These are phyloP conservation scores for Hibiscus mutabilis DNA, from an alignment of 345 rosid species.

Conservation along the genomic window DNA sequence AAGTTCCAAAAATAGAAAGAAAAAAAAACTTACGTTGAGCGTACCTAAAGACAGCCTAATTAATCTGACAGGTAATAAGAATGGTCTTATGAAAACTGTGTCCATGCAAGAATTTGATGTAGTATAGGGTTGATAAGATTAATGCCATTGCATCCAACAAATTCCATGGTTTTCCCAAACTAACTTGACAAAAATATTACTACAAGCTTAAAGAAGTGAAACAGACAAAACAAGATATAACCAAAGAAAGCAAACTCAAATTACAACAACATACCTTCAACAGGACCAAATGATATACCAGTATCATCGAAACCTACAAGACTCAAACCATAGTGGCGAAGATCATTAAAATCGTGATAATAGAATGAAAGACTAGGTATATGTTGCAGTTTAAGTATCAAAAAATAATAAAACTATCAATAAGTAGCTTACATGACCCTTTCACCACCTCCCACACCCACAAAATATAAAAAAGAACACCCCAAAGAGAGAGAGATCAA, in stretches of 20 bases:
- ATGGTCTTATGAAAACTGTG: neutral
- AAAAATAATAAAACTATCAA: neutral
- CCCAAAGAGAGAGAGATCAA: neutral
- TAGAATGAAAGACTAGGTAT: neutral
- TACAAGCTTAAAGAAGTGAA: constrained; percentile 10
- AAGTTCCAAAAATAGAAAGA: neutral
- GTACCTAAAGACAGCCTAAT: neutral
- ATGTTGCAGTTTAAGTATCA: neutral
- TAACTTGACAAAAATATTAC: neutral
- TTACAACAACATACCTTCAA: constrained; percentile 59
- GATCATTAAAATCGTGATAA: constrained; percentile 3
- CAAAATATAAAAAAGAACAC: neutral
- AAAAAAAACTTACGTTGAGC: neutral
- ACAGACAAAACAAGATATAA: constrained; percentile 14
- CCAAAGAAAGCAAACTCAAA: constrained; percentile 15
- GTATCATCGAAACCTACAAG: constrained; percentile 90
- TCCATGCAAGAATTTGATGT: neutral
- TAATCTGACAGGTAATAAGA: neutral
- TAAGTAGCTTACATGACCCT: neutral
- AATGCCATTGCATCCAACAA: neutral
- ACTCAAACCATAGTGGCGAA: constrained; percentile 14
- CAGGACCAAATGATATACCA: constrained; percentile 79
- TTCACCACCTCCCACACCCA: neutral
- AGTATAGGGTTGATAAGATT: neutral
- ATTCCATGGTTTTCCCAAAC: neutral